Evolutionary conservation across 345 rosid species (phyloP), one percentile per base, ranked within the genome.

Genomic region (Citrus medica): DNA sequence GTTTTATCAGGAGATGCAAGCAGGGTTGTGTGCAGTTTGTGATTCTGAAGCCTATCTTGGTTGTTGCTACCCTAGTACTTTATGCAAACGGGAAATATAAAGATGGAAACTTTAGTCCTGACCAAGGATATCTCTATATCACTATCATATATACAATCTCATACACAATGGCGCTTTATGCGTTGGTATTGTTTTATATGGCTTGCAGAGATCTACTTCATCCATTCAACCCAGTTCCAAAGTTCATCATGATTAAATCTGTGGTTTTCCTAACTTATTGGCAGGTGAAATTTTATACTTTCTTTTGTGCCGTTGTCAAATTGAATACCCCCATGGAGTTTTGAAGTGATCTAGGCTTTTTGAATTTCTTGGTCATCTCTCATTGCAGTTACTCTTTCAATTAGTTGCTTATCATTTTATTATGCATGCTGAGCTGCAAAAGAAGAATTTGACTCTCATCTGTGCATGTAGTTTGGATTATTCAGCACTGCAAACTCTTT

Each of bases 21-120:
- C 99, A 97, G 85, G 99, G 99, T 46, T 94, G 99, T 83, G 78
- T 97, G 82, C 99, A 97, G 74, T 97, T 97, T 92, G 98, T 97
- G 79, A 92, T 97, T 81, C 85, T 94, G 78, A 97, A 97, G 90
- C 99, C 98, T 56, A 82, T 94, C 82, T 86, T 97, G 82, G 98
- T 90, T 79, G 97, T 89, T 76, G 92, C 90, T 76, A 97, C 98
- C 8, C 92, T 97, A 69, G 79, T 97, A 76, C 94, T 94, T 72
- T 97, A 92, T 82, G 99, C 98, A 27, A 92, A 94, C 66, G 98
- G 98, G 83, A 94, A 92, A 85, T 97, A 97, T 85, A 86, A 87
- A 77, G 99, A 97, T 82, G 99, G 99, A 74, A 97, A 97, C 76
- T 96, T 97, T 83, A 93, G 84, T 86, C 98, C 99, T 22, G 85